These are phyloP conservation scores for Pyricularia sp. DNA, from an alignment of 2,329 filamentous ascomycete species.

Conservation along the genomic window DNA sequence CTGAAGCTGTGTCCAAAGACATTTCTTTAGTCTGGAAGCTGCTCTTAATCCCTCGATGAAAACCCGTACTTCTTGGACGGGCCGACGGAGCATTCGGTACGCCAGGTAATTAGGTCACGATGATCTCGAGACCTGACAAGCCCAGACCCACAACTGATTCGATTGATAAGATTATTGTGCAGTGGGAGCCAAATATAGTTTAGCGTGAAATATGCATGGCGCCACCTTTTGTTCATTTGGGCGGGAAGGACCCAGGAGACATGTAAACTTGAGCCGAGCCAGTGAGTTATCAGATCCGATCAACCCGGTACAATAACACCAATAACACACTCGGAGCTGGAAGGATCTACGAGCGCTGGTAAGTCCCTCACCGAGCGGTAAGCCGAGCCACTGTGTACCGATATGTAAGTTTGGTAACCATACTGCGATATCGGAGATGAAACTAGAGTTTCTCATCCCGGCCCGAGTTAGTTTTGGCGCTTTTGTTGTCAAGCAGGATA, in stretches of 20 bases:
- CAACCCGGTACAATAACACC: background rate
- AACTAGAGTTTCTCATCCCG: background rate
- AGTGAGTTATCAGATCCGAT: background rate
- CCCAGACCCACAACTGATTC: conserved; percentile 6
- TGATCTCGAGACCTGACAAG: background rate
- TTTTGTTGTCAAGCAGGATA: background rate
- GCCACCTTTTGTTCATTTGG: background rate
- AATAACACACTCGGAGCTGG: background rate
- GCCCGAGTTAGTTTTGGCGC: background rate
- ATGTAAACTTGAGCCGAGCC: background rate
- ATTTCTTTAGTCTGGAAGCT: background rate
- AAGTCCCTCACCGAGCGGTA: background rate
- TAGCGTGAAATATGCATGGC: background rate
- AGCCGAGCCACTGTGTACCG: background rate
- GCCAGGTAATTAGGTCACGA: background rate
- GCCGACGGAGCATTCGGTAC: background rate
- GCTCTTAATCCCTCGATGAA: background rate
- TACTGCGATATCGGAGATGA: background rate
- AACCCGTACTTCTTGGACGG: background rate
- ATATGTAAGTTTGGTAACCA: background rate
- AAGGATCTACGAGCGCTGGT: background rate
- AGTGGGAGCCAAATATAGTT: background rate
- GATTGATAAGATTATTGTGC: conserved; percentile 19
- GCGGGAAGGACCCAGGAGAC: background rate
- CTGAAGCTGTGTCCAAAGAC: too few species aligned